Percentiles rank a stretch among this genome's conserved stretches.
Conservation (phyloP, 2,329 filamentous ascomycete species). For the Fusarium aywerte region DNA sequence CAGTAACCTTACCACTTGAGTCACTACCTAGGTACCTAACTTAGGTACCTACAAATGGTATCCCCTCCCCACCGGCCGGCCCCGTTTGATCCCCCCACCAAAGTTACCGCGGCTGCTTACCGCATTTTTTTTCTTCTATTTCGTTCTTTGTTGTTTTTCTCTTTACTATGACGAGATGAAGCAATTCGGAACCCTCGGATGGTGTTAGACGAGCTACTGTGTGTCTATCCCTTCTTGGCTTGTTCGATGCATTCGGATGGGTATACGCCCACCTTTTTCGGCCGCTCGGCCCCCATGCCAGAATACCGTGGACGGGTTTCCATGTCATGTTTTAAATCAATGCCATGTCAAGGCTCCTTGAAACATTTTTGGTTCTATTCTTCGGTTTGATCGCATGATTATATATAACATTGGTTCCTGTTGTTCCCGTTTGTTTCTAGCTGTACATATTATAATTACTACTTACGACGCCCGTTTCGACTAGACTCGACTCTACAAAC, state of each 20-base stretch:
- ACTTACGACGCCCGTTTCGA: background rate
- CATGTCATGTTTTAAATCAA: slow-evolving; percentile 17
- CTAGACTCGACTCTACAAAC: background rate
- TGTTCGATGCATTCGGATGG: slow-evolving; percentile 1
- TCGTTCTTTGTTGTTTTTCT: background rate
- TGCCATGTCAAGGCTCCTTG: slow-evolving; percentile 29
- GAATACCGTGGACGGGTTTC: slow-evolving; percentile 1
- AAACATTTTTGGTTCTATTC: slow-evolving; percentile 17
- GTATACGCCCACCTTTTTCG: slow-evolving; percentile 19
- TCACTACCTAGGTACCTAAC: too few species aligned
- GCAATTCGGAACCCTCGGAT: slow-evolving; percentile 47
- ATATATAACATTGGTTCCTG: background rate
- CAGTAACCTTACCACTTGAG: background rate
- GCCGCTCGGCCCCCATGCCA: slow-evolving; percentile 1
- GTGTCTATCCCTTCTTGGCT: slow-evolving; percentile 12
- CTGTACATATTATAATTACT: background rate
- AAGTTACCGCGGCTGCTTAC: slow-evolving; percentile 20
- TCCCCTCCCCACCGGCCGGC: slow-evolving; percentile 36
- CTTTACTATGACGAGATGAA: slow-evolving; percentile 27
- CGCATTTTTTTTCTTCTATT: slow-evolving; percentile 4
- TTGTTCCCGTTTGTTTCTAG: background rate
- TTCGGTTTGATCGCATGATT: slow-evolving; percentile 19
- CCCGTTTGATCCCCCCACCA: slow-evolving; percentile 24
- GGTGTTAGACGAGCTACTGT: background rate
- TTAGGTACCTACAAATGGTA: too few species aligned